Percentiles rank a stretch among this genome's conserved stretches.
Evolutionary conservation across 805 yeast genomes (phyloP).

Genomic region (Cyberlindnera meyerae): DNA sequence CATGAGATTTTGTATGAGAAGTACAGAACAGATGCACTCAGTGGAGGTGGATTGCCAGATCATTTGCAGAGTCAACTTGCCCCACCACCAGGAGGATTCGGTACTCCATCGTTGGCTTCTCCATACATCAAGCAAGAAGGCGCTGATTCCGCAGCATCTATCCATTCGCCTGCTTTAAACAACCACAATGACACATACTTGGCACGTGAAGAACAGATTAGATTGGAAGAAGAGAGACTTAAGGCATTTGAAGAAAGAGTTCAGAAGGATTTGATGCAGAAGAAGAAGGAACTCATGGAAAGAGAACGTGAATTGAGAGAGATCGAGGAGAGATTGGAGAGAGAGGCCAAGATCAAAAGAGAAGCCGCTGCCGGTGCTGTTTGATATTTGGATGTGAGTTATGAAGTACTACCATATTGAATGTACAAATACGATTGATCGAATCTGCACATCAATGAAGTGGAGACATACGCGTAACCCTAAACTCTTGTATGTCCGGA

Average conservation of each 20-base stretch:
- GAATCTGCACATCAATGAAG: no score
- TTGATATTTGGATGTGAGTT: no score
- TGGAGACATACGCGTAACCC: no score
- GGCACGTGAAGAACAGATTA: slow-evolving; percentile 84
- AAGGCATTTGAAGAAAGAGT: slow-evolving; percentile 83
- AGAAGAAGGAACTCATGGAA: slow-evolving; percentile 76
- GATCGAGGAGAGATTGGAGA: slow-evolving; percentile 65
- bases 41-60: slow-evolving; percentile 43
- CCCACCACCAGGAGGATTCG: slow-evolving; percentile 1
- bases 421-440: no score
- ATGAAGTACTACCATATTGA: no score
- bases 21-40: slow-evolving; percentile 82
- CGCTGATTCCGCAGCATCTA: slow-evolving; percentile 9
- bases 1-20: slow-evolving; percentile 84
- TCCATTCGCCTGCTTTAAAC: slow-evolving; percentile 17
- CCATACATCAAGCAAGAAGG: slow-evolving; percentile 25
- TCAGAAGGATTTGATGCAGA: slow-evolving; percentile 76
- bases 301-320: slow-evolving; percentile 83
- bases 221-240: slow-evolving; percentile 83
- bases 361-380: slow-evolving; percentile 9
- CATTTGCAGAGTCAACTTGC: slow-evolving; percentile 31
- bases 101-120: slow-evolving; percentile 15
- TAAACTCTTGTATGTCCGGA: no score
- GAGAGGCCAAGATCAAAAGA: slow-evolving; percentile 41
- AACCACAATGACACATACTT: slow-evolving; percentile 37